A percentile compares a stretch with the other conserved stretches of the same genome.
Evolutionary conservation across 2,329 filamentous ascomycete genomes (phyloP).

Genomic region (Aspergillus sp.): DNA sequence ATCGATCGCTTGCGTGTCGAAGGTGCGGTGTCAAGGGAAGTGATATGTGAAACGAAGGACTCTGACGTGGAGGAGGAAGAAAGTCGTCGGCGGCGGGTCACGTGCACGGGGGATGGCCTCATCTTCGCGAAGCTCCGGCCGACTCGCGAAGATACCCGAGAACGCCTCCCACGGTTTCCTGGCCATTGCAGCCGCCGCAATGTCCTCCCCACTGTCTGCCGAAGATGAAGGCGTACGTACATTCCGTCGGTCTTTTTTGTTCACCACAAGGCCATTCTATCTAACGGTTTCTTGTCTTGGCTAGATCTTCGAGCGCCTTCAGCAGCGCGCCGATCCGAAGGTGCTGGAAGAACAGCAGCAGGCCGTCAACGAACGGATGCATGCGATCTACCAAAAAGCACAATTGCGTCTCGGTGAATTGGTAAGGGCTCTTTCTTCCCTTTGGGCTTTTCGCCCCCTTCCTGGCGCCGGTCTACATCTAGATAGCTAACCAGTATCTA

Average conservation of each 20-base stretch:
- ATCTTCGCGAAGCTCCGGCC: conserved; percentile 15
- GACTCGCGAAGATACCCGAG: conserved; percentile 15
- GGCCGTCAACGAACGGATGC: conserved; percentile 58
- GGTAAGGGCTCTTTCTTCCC: conserved; percentile 43
- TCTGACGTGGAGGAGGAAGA: neutral
- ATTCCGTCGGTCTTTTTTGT: neutral
- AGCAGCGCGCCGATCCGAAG: conserved; percentile 57
- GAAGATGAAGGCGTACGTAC: conserved; percentile 41
- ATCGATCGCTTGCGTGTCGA: no score
- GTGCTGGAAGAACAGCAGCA: conserved; percentile 59
- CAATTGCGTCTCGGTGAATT: conserved; percentile 64
- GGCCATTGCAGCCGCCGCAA: conserved; percentile 38
- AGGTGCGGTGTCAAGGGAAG: no score
- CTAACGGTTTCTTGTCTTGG: conserved; percentile 12
- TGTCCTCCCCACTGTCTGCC: conserved; percentile 42
- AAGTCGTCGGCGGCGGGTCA: conserved; percentile 14
- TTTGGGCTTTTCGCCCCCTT: conserved; percentile 1
- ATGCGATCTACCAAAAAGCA: conserved; percentile 59
- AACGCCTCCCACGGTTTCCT: conserved; percentile 13
- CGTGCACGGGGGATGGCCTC: conserved; percentile 19
- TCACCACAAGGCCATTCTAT: neutral
- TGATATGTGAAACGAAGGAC: neutral
- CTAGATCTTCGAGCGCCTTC: conserved; percentile 35
- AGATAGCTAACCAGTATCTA: conserved; percentile 6
- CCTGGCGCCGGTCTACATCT: neutral